phyloP scores from a whole-genome alignment of 805 yeast species.

The Schwanniomyces polymorphus region DNA sequence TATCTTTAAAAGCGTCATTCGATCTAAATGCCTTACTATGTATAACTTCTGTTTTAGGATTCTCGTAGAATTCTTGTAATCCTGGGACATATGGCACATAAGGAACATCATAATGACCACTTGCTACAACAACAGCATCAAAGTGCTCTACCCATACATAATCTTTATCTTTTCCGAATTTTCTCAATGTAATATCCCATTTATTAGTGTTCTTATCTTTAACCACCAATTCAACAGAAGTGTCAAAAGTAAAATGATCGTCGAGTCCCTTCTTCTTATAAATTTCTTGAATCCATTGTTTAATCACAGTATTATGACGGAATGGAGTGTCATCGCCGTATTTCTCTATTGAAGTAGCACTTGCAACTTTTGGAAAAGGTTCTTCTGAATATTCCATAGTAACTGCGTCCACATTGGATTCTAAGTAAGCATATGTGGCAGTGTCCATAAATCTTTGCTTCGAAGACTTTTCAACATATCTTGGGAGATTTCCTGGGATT shows the following conservation, averaged over 20 bases:
- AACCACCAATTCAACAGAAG: conserved; percentile 27
- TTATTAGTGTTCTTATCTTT: conserved; percentile 14
- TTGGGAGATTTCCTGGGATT: conserved; percentile 14
- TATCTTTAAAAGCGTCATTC: conserved; percentile 28
- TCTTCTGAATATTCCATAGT: conserved; percentile 23
- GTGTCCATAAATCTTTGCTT: conserved; percentile 19
- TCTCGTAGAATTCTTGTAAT: conserved; percentile 29
- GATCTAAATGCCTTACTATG: conserved; percentile 46
- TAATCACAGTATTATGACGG: conserved; percentile 14
- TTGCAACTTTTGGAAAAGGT: conserved; percentile 14
- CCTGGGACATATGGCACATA: conserved; percentile 46
- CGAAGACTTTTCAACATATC: conserved; percentile 14
- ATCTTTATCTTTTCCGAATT: conserved; percentile 13
- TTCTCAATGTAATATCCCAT: conserved; percentile 22
- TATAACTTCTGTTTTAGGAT: conserved; percentile 26
- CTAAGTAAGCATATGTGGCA: conserved; percentile 20
- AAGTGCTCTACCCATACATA: conserved; percentile 33
- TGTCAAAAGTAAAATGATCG: conserved; percentile 17
- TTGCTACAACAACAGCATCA: conserved; percentile 45
- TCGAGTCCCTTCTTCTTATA: conserved; percentile 19
- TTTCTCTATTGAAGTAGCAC: conserved; percentile 10
- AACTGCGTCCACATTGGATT: conserved; percentile 20
- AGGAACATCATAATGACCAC: conserved; percentile 51
- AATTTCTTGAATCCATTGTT: conserved; percentile 17
- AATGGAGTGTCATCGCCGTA: conserved; percentile 20